These are phyloP conservation scores for Exophiala bonariae DNA, from an alignment of 2,329 filamentous ascomycete genomes.

Conservation along the genomic window DNA sequence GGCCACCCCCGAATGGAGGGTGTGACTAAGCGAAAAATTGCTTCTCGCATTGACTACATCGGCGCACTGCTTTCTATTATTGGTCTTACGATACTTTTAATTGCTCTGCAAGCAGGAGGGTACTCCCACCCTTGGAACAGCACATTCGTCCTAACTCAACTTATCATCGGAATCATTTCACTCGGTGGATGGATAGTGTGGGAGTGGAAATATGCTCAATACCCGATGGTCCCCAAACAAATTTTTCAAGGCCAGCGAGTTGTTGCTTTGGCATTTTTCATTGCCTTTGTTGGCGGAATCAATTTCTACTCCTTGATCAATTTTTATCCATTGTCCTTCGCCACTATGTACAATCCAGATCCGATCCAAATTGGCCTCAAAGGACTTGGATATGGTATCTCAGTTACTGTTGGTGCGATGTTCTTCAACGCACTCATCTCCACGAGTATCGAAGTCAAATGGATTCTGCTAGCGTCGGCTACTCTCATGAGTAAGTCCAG, in stretches of 20 bases:
- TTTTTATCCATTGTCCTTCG: constrained; percentile 53
- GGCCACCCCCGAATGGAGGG: constrained; percentile 5
- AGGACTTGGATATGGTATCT: constrained; percentile 63
- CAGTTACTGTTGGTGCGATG: constrained; percentile 61
- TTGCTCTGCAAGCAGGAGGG: constrained; percentile 23
- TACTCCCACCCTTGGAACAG: constrained; percentile 21
- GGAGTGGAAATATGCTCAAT: constrained; percentile 47
- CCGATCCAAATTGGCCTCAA: constrained; percentile 64
- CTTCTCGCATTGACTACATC: constrained; percentile 17
- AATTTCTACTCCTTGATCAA: constrained; percentile 57
- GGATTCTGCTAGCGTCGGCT: constrained; percentile 60
- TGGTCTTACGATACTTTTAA: constrained; percentile 18
- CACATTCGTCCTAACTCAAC: constrained; percentile 45
- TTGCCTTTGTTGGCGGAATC: constrained; percentile 59
- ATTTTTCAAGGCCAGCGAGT: constrained; percentile 51
- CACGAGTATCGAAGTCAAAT: constrained; percentile 58
- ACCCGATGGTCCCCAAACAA: constrained; percentile 45
- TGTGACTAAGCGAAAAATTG: constrained; percentile 5
- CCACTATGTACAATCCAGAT: constrained; percentile 37
- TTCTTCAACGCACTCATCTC: constrained; percentile 59
- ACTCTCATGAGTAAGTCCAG: constrained; percentile 62
- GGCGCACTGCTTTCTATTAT: constrained; percentile 20
- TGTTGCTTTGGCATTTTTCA: constrained; percentile 53
- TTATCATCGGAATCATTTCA: constrained; percentile 44
- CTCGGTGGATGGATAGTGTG: constrained; percentile 45